Base-by-base conservation (phyloP, 257 asterid genomes). In the Orobanche coerulescens region DNA sequence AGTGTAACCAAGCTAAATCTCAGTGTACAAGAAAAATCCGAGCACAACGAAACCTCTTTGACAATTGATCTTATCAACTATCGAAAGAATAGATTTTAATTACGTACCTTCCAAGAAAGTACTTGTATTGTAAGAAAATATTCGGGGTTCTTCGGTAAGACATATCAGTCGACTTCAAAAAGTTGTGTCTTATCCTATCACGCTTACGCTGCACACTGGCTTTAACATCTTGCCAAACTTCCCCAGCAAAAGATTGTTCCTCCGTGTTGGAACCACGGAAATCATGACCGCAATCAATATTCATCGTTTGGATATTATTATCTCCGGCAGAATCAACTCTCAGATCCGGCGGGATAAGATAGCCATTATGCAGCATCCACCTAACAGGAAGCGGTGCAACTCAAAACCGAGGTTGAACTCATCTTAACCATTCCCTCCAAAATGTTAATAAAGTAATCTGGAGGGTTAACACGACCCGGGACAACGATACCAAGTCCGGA, bases 381-480 rank as follows among this genome's bases (percentile, higher is more conserved):
- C 79, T 72, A 52, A 82, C 76, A 12, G 88, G 88, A 53, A 82
- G 83, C 88, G 0, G 52, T 65, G 74, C 66, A 82, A 62, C 61
- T 74, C 55, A 79, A 68, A 1, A 71, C 77, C 1, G 79, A 71
- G 79, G 79, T 77, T 4, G 81, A 72, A 67, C 75, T 78, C 3
- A 79, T 60, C 66, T 79, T 82, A 7, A 79, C 68, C 88, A 79
- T 76, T 47, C 88, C 88, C 58, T 82, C 88, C 74, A 82, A 75
- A 64, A 82, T 76, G 74, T 82, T 85, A 1, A 82, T 82, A 30
- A 62, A 82, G 71, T 79, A 75, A 70, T 82, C 88, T 3, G 88
- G 88, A 63, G 88, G 88, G 57, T 82, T 82, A 11, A 76, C 70
- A 9, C 85, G 82, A 9, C 79, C 88, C 0, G 88, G 88, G 30